Evolutionary conservation across 2,329 filamentous ascomycete genomes (phyloP).

Genomic region (Pleomassaria siparia): DNA sequence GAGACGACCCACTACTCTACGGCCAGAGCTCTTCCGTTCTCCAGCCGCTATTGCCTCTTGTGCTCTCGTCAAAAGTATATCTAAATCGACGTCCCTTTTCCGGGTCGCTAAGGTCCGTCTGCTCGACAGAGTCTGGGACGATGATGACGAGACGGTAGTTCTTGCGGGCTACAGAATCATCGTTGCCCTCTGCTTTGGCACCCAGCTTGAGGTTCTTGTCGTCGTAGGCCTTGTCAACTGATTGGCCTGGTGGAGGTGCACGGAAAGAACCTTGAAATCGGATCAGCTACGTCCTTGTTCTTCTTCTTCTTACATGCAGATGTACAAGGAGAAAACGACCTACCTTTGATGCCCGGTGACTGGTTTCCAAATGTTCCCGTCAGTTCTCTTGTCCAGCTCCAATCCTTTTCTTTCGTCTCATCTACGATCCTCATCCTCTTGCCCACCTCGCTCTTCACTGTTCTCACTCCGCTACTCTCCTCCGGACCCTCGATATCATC

Average conservation of each 20-base stretch:
- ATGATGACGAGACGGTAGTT: slow-evolving; percentile 91
- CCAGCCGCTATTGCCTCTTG: slow-evolving; percentile 57
- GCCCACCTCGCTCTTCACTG: slow-evolving; percentile 62
- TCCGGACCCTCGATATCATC: slow-evolving; percentile 62
- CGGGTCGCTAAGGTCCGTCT: slow-evolving; percentile 69
- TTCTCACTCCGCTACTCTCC: slow-evolving; percentile 56
- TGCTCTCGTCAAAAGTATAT: slow-evolving; percentile 61
- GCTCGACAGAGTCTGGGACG: slow-evolving; percentile 75
- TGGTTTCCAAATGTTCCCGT: slow-evolving; percentile 90
- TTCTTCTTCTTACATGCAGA: too few species aligned
- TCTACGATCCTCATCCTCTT: slow-evolving; percentile 63
- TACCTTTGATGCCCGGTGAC: slow-evolving; percentile 74
- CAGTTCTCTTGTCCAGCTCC: slow-evolving; percentile 79
- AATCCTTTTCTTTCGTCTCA: slow-evolving; percentile 52
- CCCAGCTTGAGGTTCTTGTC: slow-evolving; percentile 51
- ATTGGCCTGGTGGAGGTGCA: slow-evolving; percentile 56
- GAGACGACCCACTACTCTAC: too few species aligned
- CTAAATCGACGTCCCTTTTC: slow-evolving; percentile 64
- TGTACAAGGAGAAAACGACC: slow-evolving; percentile 13
- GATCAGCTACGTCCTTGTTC: slow-evolving; percentile 5
- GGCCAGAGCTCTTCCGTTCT: slow-evolving; percentile 47
- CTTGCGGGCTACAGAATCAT: slow-evolving; percentile 68
- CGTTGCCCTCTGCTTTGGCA: slow-evolving; percentile 68
- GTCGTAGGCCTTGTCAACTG: slow-evolving; percentile 48
- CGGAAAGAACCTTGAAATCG: slow-evolving; percentile 59